phyloP scores from a whole-genome alignment of 768 basidiomycete species.

The Cystobasidium ongulense region DNA sequence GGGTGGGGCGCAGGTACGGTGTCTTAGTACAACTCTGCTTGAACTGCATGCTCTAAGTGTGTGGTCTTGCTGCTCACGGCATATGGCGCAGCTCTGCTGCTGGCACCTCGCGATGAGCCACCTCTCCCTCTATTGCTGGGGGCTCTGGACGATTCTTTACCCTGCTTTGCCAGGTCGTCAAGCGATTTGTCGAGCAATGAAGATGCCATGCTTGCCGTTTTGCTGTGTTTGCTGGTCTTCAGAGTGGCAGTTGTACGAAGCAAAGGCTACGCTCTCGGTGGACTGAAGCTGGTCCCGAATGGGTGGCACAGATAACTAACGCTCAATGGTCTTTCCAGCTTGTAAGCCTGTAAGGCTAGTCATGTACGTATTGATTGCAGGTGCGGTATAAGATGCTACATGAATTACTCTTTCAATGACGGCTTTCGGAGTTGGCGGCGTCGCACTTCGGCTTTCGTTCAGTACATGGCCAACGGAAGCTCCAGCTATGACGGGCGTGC shows the following conservation, averaged over 20 bases:
- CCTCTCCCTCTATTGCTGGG: background rate
- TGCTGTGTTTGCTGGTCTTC: background rate
- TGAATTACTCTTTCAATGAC: too few species aligned
- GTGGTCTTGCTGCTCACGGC: background rate
- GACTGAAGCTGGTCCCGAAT: too few species aligned
- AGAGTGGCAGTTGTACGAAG: background rate
- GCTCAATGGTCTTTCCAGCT: too few species aligned
- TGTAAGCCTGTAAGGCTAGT: too few species aligned
- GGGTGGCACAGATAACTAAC: too few species aligned
- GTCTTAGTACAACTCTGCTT: background rate
- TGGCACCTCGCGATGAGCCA: background rate
- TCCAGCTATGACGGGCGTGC: too few species aligned
- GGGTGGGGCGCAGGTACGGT: background rate
- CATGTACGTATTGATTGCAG: too few species aligned
- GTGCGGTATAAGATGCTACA: too few species aligned
- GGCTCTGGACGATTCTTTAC: background rate
- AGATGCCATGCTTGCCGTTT: slow-evolving; percentile 1
- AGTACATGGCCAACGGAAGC: too few species aligned
- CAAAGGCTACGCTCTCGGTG: too few species aligned
- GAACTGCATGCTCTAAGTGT: background rate
- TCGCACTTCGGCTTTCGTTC: too few species aligned
- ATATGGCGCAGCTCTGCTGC: background rate
- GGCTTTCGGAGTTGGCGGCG: too few species aligned
- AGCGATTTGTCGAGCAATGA: slow-evolving; percentile 27
- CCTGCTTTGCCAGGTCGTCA: slow-evolving; percentile 17